Evolutionary conservation across 805 yeast genomes (phyloP).

Genomic region (Hanseniaspora valbyensis): DNA sequence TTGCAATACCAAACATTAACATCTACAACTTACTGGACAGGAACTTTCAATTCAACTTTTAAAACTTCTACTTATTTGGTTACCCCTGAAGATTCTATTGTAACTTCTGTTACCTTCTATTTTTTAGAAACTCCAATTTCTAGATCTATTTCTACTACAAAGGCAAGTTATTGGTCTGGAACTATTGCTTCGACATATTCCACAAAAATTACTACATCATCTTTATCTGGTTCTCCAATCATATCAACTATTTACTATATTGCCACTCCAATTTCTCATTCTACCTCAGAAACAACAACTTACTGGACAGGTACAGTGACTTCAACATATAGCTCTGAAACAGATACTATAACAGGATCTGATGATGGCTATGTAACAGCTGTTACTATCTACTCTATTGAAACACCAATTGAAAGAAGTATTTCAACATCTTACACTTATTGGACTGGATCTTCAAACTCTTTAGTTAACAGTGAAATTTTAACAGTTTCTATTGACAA

Average conservation of each 20-base stretch:
- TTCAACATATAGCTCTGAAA: constrained; percentile 8
- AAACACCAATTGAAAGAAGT: constrained; percentile 13
- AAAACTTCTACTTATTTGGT: constrained; percentile 15
- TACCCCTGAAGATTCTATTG: constrained; percentile 15
- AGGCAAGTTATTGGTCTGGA: constrained; percentile 10
- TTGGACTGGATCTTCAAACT: constrained; percentile 13
- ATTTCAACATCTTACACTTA: constrained; percentile 2
- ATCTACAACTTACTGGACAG: constrained; percentile 16
- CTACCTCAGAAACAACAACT: neutral
- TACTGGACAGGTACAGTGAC: constrained; percentile 16
- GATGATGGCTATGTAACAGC: constrained; percentile 12
- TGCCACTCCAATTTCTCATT: constrained; percentile 17
- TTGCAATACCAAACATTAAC: neutral
- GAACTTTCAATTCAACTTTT: constrained; percentile 15
- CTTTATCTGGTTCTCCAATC: neutral
- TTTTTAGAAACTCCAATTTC: constrained; percentile 12
- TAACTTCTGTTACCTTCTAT: constrained; percentile 16
- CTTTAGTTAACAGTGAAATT: neutral
- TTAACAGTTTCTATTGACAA: neutral
- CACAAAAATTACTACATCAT: neutral
- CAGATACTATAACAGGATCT: constrained; percentile 10
- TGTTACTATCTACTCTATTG: constrained; percentile 11
- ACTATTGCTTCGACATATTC: constrained; percentile 2
- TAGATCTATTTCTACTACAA: neutral
- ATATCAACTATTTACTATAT: constrained; percentile 18